Evolutionary conservation across 23 red algal genomes (phyloP), one percentile per base, ranked within the genome.

Genomic region (Chondrus crispus): DNA sequence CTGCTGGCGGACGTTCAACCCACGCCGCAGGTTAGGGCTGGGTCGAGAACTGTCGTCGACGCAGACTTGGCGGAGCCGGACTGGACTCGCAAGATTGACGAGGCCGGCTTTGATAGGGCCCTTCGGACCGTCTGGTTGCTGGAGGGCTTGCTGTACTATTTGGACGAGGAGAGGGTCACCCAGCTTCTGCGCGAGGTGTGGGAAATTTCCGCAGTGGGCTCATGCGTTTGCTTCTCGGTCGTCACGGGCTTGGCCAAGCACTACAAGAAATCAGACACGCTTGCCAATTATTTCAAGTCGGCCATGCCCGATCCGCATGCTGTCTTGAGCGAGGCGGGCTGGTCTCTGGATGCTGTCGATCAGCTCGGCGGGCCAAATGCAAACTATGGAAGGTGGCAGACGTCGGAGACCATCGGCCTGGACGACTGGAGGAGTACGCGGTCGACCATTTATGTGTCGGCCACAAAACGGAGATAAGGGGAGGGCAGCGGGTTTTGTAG

Each of bases 111-210:
- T 69, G 76, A 94, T 12, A 14, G 68, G 19, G 2, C 11, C 16
- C 53, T 80, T 12, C 38, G 91, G 54, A 87, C 91, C 5, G 68
- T 94, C 24, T 94, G 91, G 91, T 16, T 94, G 41, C 22, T 94
- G 45, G 91, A 94, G 37, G 91, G 91, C 3, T n/a, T 94, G 29
- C 54, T 86, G 6, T 94, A 94, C 32, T 94, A 94, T 52, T 78
- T 94, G 14, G 33, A 22, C 14, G 66, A 87, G 42, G 49, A 74
- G 18, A 41, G 54, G 26, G 82, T 85, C 32, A 53, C 45, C 33
- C 41, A 43, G 37, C 64, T 94, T 35, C 63, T 94, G 55, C 24
- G 5, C 10, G 77, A 80, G 20, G 62, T 94, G 36, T 46, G 14
- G 18, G 39, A 71, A 50, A 33, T 94, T 22, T 68, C 54, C 29